A percentile compares a stretch with the other conserved stretches of the same genome.
Evolutionary conservation across 768 basidiomycete genomes (phyloP).

Genomic region (Podaxis carcinomalis): DNA sequence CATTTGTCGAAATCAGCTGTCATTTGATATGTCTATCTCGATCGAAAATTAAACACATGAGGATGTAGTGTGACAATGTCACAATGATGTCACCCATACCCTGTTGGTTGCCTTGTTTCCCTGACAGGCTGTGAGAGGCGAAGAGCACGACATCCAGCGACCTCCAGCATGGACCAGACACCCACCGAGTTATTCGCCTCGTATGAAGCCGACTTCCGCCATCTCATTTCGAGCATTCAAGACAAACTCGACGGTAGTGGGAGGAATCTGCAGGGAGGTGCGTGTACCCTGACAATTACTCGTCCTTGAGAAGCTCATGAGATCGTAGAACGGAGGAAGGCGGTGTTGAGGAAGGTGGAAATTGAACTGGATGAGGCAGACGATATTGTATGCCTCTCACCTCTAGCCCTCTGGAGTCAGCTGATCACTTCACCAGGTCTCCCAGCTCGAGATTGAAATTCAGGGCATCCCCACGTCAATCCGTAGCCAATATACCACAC

Average conservation of each 20-base stretch:
- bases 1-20: neutral
- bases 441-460: conserved; percentile 92
- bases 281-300: conserved; percentile 14
- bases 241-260: conserved; percentile 75
- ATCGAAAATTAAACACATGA: neutral
- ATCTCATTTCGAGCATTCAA: conserved; percentile 61
- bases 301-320: neutral
- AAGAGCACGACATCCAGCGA: conserved; percentile 12
- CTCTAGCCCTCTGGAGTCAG: neutral
- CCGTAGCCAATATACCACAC: conserved; percentile 59
- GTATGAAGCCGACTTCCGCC: conserved; percentile 82
- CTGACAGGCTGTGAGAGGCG: neutral
- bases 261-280: conserved; percentile 66
- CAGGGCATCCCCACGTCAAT: conserved; percentile 88
- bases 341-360: conserved; percentile 74
- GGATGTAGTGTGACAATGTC: neutral
- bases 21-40: neutral
- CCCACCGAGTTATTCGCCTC: conserved; percentile 70
- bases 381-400: conserved; percentile 64
- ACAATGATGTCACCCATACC: conserved; percentile 4
- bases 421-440: conserved; percentile 48
- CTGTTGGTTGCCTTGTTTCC: neutral
- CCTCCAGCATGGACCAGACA: conserved; percentile 58
- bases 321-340: conserved; percentile 73
- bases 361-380: conserved; percentile 93